Percentiles rank a stretch among this genome's conserved stretches.
phyloP scores from a whole-genome alignment of 2,329 filamentous ascomycete genomes.

The Neobulgaria alba region DNA sequence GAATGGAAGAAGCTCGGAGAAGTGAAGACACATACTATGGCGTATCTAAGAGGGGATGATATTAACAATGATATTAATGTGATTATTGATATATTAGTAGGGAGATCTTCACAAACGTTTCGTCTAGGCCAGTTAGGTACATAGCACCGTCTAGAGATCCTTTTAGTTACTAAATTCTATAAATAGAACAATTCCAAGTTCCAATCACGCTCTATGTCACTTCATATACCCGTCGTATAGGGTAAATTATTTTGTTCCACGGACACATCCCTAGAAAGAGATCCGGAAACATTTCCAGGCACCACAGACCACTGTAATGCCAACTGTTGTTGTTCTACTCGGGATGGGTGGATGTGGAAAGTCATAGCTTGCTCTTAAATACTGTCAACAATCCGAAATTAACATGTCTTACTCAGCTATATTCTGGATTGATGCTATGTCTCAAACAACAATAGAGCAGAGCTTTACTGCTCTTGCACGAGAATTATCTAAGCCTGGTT shows the following conservation, averaged over 20 bases:
- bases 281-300: background rate
- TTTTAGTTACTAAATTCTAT: slow-evolving; percentile 1
- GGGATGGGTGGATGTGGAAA: slow-evolving; percentile 19
- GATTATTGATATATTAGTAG: slow-evolving; percentile 6
- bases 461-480: background rate
- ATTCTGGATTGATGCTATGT: slow-evolving; percentile 1
- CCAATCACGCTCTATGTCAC: background rate
- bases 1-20: slow-evolving; percentile 20
- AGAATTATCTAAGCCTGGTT: slow-evolving; percentile 1
- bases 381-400: slow-evolving; percentile 8
- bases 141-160: background rate
- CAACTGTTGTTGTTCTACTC: slow-evolving; percentile 10
- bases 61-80: slow-evolving; percentile 3
- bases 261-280: slow-evolving; percentile 1
- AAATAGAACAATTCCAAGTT: slow-evolving; percentile 7
- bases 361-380: slow-evolving; percentile 19
- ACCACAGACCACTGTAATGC: background rate
- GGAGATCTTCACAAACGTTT: background rate
- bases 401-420: slow-evolving; percentile 2
- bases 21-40: slow-evolving; percentile 12
- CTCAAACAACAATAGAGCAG: slow-evolving; percentile 1
- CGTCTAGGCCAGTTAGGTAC: slow-evolving; percentile 3
- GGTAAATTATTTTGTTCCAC: slow-evolving; percentile 5
- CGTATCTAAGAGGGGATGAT: slow-evolving; percentile 4
- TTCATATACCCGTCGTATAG: slow-evolving; percentile 6